Conservation (phyloP, 2,329 filamentous ascomycete species). For the Lojkania enalia region DNA sequence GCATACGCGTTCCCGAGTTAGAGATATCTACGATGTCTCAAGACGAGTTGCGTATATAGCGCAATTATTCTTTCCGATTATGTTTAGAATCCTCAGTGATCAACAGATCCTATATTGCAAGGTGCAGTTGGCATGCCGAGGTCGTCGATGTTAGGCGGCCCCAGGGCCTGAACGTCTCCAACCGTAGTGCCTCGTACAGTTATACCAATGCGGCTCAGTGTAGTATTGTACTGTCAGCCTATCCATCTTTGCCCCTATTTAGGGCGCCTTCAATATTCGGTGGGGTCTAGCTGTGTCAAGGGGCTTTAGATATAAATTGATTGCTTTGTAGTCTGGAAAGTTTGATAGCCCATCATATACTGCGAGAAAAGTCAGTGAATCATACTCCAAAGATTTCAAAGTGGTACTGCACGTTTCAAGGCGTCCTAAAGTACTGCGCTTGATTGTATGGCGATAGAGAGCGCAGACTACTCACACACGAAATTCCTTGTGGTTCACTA, state of each 20-base stretch:
- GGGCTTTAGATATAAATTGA: neutral
- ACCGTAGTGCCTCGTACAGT: neutral
- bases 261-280: neutral
- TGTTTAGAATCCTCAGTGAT: no score
- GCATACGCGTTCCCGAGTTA: no score
- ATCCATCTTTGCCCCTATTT: no score
- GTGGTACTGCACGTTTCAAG: conserved; percentile 1
- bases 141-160: no score
- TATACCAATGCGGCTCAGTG: neutral
- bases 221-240: conserved; percentile 1
- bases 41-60: no score
- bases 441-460: conserved; percentile 4
- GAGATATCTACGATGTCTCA: no score
- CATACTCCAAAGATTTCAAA: neutral
- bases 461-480: conserved; percentile 9
- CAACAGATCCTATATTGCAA: no score
- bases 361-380: neutral
- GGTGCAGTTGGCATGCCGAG: no score
- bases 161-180: neutral
- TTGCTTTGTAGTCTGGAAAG: neutral
- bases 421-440: conserved; percentile 1
- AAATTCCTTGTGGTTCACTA: conserved; percentile 12
- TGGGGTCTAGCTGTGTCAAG: neutral
- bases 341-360: neutral
- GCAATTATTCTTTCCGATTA: no score